phyloP scores from a whole-genome alignment of 768 basidiomycete genomes.

The Psilocybe cubensis region DNA sequence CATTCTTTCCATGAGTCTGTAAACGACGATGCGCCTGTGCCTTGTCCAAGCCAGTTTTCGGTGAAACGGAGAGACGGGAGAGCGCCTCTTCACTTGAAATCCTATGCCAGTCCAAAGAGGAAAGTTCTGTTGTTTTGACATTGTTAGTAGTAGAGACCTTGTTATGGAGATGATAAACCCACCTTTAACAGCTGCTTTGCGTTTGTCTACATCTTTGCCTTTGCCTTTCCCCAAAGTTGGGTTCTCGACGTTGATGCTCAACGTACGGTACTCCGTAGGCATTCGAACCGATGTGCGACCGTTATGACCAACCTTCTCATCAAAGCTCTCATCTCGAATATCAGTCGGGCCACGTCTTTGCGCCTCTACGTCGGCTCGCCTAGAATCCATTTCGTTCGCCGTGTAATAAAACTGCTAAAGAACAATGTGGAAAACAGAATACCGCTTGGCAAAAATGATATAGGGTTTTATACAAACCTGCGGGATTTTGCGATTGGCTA shows the following conservation, averaged over 20 bases:
- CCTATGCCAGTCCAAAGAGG: slow-evolving; percentile 51
- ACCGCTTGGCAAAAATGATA: neutral
- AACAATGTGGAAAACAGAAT: too few relatives aligned
- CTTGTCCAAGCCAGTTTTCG: slow-evolving; percentile 49
- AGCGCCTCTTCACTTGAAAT: slow-evolving; percentile 43
- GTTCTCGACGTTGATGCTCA: slow-evolving; percentile 30
- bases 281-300: slow-evolving; percentile 16
- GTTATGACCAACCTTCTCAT: neutral
- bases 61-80: slow-evolving; percentile 46
- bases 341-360: slow-evolving; percentile 13
- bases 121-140: slow-evolving; percentile 32
- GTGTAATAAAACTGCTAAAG: neutral
- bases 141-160: neutral
- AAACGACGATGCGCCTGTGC: slow-evolving; percentile 51
- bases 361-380: slow-evolving; percentile 19
- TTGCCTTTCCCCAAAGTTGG: slow-evolving; percentile 15
- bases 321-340: neutral
- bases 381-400: slow-evolving; percentile 6
- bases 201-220: slow-evolving; percentile 17
- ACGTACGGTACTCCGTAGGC: slow-evolving; percentile 29
- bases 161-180: neutral
- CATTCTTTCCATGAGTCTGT: slow-evolving; percentile 50
- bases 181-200: slow-evolving; percentile 27
- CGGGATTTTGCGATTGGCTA: slow-evolving; percentile 23
- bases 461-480: slow-evolving; percentile 2